These are phyloP conservation scores for Dendrobium nobile DNA, from an alignment of 106 monocot genomes.

Conservation along the genomic window DNA sequence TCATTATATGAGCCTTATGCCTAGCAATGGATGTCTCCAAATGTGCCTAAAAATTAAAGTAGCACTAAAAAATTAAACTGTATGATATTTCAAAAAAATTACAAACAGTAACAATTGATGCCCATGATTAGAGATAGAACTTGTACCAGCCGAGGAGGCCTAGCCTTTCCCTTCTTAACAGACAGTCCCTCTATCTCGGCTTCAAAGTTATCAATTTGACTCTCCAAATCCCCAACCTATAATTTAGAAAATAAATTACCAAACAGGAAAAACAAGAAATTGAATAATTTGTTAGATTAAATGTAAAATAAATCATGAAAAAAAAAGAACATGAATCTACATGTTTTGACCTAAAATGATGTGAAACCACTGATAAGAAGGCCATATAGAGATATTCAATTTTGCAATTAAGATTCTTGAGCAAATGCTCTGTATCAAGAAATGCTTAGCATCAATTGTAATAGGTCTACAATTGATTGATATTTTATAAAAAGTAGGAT, in stretches of 20 bases:
- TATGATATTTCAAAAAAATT: constrained; percentile 2
- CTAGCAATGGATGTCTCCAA: constrained; percentile 82
- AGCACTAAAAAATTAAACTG: not conserved
- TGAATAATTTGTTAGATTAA: not conserved
- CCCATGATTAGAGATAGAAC: not conserved
- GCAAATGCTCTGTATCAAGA: not conserved
- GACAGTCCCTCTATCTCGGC: constrained; percentile 91
- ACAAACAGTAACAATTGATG: not conserved
- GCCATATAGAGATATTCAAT: not conserved
- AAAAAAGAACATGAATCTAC: not conserved
- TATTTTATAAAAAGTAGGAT: not conserved
- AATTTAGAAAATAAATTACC: not conserved
- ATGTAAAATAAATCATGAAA: not conserved
- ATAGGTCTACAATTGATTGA: not conserved
- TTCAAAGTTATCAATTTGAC: constrained; percentile 91
- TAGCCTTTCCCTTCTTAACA: constrained; percentile 92
- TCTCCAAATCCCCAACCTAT: constrained; percentile 89
- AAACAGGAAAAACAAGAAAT: not conserved
- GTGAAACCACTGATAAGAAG: not conserved
- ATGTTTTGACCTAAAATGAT: not conserved
- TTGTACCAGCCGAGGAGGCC: constrained; percentile 82
- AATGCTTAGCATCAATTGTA: not conserved
- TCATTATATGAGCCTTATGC: constrained; percentile 96
- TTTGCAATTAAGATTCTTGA: not conserved
- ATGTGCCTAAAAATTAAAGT: constrained; percentile 49